A percentile compares a stretch with the other conserved stretches of the same genome.
Conservation (phyloP, 768 basidiomycete species). For the Kondoa malvinella region DNA sequence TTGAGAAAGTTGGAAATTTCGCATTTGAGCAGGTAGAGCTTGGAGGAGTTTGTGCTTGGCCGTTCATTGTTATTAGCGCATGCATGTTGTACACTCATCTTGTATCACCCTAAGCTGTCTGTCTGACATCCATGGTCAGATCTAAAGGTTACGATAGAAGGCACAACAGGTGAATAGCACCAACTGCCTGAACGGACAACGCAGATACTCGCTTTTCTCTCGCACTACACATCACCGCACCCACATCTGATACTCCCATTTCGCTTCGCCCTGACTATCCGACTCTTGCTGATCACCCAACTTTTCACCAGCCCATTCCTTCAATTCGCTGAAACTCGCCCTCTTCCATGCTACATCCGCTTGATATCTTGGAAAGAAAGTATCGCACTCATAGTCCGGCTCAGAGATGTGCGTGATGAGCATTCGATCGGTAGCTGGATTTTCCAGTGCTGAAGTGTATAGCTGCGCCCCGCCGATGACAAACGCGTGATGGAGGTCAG, state of each 20-base stretch:
- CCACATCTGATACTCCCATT: constrained; percentile 97
- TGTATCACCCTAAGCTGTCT: no score
- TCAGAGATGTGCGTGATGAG: constrained; percentile 67
- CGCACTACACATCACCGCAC: neutral
- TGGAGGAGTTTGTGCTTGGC: neutral
- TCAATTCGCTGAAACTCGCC: constrained; percentile 47
- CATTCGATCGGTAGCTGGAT: constrained; percentile 51
- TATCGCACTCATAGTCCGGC: constrained; percentile 67
- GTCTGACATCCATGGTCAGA: no score
- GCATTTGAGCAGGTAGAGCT: neutral
- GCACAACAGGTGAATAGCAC: no score
- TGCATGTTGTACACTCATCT: no score
- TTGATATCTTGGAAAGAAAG: constrained; percentile 59
- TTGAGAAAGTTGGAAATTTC: constrained; percentile 33
- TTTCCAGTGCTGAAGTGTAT: constrained; percentile 49
- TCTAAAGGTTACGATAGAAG: no score
- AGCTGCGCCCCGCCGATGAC: constrained; percentile 83
- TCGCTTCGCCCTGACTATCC: constrained; percentile 55
- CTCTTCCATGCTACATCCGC: constrained; percentile 39
- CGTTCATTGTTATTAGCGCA: neutral
- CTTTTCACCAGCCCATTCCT: constrained; percentile 62
- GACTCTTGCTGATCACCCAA: constrained; percentile 53
- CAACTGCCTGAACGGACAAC: no score
- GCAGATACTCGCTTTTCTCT: no score
- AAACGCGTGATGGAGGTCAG: constrained; percentile 45